Base-by-base conservation (phyloP, 1,139 yeast genomes). In the Taphrina communis region DNA sequence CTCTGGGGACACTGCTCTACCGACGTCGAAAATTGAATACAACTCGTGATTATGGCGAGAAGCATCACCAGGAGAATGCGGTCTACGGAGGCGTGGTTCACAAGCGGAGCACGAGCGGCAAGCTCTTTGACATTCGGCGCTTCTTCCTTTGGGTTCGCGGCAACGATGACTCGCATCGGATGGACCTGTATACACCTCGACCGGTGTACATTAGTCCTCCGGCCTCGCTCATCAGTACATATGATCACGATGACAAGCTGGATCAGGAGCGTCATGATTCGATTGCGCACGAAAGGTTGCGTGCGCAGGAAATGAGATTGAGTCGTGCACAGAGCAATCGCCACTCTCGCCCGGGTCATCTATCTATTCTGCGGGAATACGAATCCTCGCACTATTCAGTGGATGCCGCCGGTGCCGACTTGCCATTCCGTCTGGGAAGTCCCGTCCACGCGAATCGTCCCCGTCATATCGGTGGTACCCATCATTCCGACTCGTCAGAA, bases 371-470 rank as follows among this genome's bases (percentile, higher is more conserved):
- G 36, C 17, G 21, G 12, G 36, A 56, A 11, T 39, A 19, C 42
- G 48, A 39, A 14, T 56, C 60, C 1, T 56, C 60, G 11, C 14
- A n/a, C 8, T 56, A 56, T 48, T 56, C 14, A 56, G 38, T 9
- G 60, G 31, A 25, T 4, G 31, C 2, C 31, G 31, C 31, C 31
- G 31, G 31, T 25, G 48, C 42, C 48, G 60, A 38, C 11, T 21
- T 58, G 62, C 62, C 62, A 8, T 58, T 58, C 31, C 14, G 42
- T 2, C 21, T 58, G 11, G 62, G 62, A 12, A 58, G 62, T 58
- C 62, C 62, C 12, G 25, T 42, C 6, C 62, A 38, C 35, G 25
- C 58, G 0, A 1, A 1, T 25, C 31, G 31, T 25, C 31, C 31
- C 4, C 31, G 1, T 25, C 31, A 25, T 25, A 25, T 25, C 31